These are phyloP conservation scores for Bipolaris cookei DNA, from an alignment of 2,329 filamentous ascomycete species.

Conservation along the genomic window DNA sequence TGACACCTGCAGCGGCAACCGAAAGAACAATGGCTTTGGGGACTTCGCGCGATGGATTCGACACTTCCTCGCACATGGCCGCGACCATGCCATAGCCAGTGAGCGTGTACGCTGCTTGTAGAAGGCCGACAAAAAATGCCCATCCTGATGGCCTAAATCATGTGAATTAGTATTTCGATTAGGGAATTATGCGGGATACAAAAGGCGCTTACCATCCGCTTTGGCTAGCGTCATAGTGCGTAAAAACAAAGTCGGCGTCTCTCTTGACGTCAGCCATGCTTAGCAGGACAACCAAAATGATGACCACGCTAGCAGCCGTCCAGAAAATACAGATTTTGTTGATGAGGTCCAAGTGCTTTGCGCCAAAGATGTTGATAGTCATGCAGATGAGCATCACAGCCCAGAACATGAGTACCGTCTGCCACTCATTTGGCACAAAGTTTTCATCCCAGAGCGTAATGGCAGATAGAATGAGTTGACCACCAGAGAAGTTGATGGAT, in stretches of 20 bases:
- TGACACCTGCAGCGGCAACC: conserved; percentile 69
- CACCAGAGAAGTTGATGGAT: conserved; percentile 74
- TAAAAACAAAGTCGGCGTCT: conserved; percentile 69
- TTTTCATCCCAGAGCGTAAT: conserved; percentile 74
- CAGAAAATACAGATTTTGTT: conserved; percentile 77
- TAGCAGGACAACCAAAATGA: conserved; percentile 71
- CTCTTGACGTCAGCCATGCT: conserved; percentile 65
- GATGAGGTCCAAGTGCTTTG: conserved; percentile 68
- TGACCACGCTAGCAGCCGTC: conserved; percentile 69
- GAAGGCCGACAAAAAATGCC: conserved; percentile 74
- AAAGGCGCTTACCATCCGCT: conserved; percentile 65
- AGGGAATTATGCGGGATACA: not conserved
- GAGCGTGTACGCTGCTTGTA: conserved; percentile 68
- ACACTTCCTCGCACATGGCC: conserved; percentile 75
- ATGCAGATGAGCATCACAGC: conserved; percentile 71
- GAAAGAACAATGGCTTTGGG: conserved; percentile 74
- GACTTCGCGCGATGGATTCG: conserved; percentile 71
- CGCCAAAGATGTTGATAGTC: conserved; percentile 68
- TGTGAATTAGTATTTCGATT: conserved; percentile 1
- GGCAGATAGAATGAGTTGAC: conserved; percentile 65
- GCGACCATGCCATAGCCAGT: conserved; percentile 75
- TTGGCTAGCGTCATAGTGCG: conserved; percentile 68
- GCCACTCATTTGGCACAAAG: conserved; percentile 70
- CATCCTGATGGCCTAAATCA: conserved; percentile 64
- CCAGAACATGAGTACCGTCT: conserved; percentile 75